A percentile compares a stretch with the other conserved stretches of the same genome.
Conservation (phyloP, 2,329 filamentous ascomycete species). For the Aspergillus nomiae region DNA sequence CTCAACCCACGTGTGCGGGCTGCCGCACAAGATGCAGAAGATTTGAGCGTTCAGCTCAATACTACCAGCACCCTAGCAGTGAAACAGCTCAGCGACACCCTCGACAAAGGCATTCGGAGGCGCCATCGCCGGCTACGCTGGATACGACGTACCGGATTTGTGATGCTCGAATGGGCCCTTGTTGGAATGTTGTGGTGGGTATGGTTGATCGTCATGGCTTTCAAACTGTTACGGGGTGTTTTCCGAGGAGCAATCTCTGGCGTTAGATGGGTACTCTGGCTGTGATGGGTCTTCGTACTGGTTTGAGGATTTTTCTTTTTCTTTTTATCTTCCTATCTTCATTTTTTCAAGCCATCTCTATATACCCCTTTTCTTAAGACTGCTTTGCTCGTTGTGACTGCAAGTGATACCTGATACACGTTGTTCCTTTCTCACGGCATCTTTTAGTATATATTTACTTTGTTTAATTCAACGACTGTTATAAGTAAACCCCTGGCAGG, state of each 20-base stretch:
- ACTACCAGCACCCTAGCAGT: constrained; percentile 76
- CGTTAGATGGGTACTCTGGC: constrained; percentile 82
- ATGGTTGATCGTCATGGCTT: constrained; percentile 83
- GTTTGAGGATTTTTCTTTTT: not conserved
- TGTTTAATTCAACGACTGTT: not conserved
- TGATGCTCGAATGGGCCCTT: constrained; percentile 82
- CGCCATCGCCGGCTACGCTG: constrained; percentile 74
- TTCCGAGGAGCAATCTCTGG: constrained; percentile 61
- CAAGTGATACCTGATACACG: not conserved
- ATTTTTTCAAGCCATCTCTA: not conserved
- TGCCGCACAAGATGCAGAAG: constrained; percentile 77
- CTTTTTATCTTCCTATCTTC: not conserved
- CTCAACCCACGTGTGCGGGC: constrained; percentile 64
- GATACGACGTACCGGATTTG: constrained; percentile 75
- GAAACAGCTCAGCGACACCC: constrained; percentile 76
- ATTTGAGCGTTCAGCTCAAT: constrained; percentile 73
- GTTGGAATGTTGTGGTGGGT: constrained; percentile 92
- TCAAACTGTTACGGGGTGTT: constrained; percentile 65
- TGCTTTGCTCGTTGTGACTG: not conserved
- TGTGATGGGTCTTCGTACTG: constrained; percentile 45
- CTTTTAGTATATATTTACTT: not conserved
- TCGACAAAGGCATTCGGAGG: constrained; percentile 69
- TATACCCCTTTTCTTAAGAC: not conserved
- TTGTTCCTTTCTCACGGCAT: not conserved
- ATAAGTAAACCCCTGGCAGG: not conserved